Base-by-base conservation (phyloP, 306 rosid genomes). In the Pueraria montana region DNA sequence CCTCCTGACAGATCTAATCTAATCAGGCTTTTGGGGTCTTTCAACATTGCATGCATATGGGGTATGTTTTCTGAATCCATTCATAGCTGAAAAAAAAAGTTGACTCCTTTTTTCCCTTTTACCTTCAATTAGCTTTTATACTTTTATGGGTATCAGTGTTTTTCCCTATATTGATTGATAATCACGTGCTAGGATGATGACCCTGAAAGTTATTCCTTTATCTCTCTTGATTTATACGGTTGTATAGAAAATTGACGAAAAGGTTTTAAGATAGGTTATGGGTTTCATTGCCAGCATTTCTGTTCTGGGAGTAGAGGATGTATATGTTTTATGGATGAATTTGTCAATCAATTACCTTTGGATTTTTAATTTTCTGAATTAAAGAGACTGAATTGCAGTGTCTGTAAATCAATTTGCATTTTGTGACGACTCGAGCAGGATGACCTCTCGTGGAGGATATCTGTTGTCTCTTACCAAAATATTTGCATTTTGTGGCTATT, bases 11-110 rank as follows among this genome's bases (percentile, higher is more conserved):
- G 90, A 87, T 87, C 87, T 74, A 71, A 72, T 30, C 56, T 63
- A 55, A 85, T 9, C 8, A 30, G 56, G 24, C 32, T 82, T 73
- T 66, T 68, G 69, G 63, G 87, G 87, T 63, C 50, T 78, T 75
- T 75, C 72, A 64, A 69, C 40, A 65, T 79, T 79, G 80, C 87
- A 82, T 85, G 88, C 83, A 87, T 76, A 85, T 88, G 90, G 90
- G 90, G 90, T 88, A 88, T 62, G 88, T 84, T 75, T 87, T 88
- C 70, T 82, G 71, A 75, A 82, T 87, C 84, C 63, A 62, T 42
- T 75, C 34, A 42, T 73, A 73, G 11, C 46, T 76, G 38, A 6
- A 38, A 12, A 38, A 52, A 24, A 76, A 83, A 34, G 78, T 62
- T 42, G 34, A 1, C 45, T 48, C 56, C 81, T 82, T 78, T 78